Base-by-base conservation (phyloP, 139 green algal species). In the Tetraselmis chui region DNA sequence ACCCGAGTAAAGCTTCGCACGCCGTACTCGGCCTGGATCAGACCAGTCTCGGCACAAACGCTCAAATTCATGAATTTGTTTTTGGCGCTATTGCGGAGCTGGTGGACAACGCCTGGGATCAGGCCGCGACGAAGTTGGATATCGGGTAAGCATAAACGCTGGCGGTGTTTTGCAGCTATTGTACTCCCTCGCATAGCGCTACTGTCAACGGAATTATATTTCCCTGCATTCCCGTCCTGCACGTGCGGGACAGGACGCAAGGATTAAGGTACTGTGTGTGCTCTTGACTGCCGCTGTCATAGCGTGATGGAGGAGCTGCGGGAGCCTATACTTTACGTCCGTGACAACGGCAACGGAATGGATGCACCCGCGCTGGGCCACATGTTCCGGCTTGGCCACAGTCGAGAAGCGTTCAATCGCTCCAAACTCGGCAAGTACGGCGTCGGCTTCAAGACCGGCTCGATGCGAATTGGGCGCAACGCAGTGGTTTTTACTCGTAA, bases 381-480 rank as follows among this genome's bases (percentile, higher is more conserved):
- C n/a, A 88, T 88, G 84, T 30, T 88, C 24, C 80, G 59, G 0
- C 84, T 88, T 32, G 84, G 84, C 30, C 45, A 67, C 45, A 67
- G 18, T 5, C 45, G 45, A 5, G 45, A 67, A 18, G 45, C 45
- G 11, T 85, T 83, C 76, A 82, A 30, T 2, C 23, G 77, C 11
- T 85, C 85, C n/a, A 81, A 88, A 31, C 76, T 88, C 59, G 84
- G 84, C n/a, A 75, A 78, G 26, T 88, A 84, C 78, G 84, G 84
- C 29, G 86, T 85, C n/a, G 84, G 84, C 24, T 88, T 88, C 84
- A 88, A 88, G 59, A 86, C 84, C n/a, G 84, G 84, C 26, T 85
- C 80, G 25, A 88, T 88, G 84, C 82, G 84, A 5, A 75, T 88
- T 26, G 84, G 80, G 31, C 76, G 85, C 1, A 82, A 88, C 67